Evolutionary conservation across 129 eudicot genomes (phyloP).

Genomic region (Lonicera japonica): DNA sequence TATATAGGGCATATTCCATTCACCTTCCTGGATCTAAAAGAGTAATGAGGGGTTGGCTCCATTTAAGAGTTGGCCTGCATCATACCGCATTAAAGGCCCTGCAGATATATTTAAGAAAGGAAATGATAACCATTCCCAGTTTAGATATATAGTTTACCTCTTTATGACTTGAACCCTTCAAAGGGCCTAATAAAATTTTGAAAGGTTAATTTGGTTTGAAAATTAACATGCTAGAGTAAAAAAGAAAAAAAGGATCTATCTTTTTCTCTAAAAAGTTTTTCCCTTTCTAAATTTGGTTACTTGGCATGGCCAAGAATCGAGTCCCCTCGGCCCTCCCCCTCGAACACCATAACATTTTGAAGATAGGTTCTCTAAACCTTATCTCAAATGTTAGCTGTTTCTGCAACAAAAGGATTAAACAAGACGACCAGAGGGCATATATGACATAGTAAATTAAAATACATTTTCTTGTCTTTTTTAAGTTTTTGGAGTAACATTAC

Average conservation of each 20-base stretch:
- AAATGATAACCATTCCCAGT: constrained; percentile 11
- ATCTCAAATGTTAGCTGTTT: constrained; percentile 5
- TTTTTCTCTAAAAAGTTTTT: too few species aligned
- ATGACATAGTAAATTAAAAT: background rate
- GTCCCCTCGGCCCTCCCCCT: too few species aligned
- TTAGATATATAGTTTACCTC: background rate
- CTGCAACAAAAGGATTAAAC: constrained; percentile 21
- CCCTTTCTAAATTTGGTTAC: too few species aligned
- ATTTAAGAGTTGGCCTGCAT: constrained; percentile 19
- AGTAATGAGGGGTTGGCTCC: constrained; percentile 9
- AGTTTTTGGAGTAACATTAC: constrained; percentile 12
- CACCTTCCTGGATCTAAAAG: constrained; percentile 16
- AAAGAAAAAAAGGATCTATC: too few species aligned
- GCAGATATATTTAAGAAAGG: constrained; percentile 17
- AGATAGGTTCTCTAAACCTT: constrained; percentile 13
- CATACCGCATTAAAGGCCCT: constrained; percentile 23
- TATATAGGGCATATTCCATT: constrained; percentile 4
- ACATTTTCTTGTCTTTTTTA: background rate
- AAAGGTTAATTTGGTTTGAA: background rate
- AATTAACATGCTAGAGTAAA: too few species aligned
- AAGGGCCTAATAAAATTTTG: constrained; percentile 9
- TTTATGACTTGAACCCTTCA: background rate
- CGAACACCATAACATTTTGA: too few species aligned
- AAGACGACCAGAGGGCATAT: constrained; percentile 8
- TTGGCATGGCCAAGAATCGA: too few species aligned